These are phyloP conservation scores for Coniochaeta sp. DNA, from an alignment of 2,329 filamentous ascomycete genomes.

Conservation along the genomic window DNA sequence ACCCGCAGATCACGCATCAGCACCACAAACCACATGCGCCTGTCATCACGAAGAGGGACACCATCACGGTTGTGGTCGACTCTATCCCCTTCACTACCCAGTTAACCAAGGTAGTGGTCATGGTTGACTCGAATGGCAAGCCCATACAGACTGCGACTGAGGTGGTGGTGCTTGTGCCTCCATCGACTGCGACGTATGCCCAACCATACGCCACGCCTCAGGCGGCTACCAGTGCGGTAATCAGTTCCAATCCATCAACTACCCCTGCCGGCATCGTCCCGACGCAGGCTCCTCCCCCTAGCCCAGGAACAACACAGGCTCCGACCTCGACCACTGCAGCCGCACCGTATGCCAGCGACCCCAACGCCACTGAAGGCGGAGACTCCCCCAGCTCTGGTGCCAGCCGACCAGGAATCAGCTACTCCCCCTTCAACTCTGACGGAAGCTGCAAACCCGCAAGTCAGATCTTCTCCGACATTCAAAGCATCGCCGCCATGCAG, in stretches of 20 bases:
- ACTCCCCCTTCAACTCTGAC: conserved; percentile 42
- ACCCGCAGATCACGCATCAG: background rate
- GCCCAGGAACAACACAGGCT: background rate
- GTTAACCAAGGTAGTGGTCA: conserved; percentile 46
- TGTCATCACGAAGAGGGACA: conserved; percentile 11
- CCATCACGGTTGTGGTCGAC: conserved; percentile 27
- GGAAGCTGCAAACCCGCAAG: conserved; percentile 59
- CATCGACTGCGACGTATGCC: background rate
- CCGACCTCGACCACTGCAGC: background rate
- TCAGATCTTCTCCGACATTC: conserved; percentile 60
- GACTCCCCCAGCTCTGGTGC: background rate
- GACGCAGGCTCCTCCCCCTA: background rate
- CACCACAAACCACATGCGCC: background rate
- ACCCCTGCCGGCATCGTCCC: background rate
- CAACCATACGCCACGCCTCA: background rate
- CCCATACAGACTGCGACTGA: conserved; percentile 36
- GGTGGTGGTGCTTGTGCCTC: conserved; percentile 21
- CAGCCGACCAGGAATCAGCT: conserved; percentile 31
- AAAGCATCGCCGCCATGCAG: conserved; percentile 34
- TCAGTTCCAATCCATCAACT: background rate
- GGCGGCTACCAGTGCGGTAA: background rate
- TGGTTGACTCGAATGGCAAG: conserved; percentile 51
- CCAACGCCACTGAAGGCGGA: background rate
- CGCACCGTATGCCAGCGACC: background rate
- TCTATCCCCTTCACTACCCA: conserved; percentile 31